Evolutionary conservation across 2,329 filamentous ascomycete genomes (phyloP).

Genomic region (Cordyceps farinosa): DNA sequence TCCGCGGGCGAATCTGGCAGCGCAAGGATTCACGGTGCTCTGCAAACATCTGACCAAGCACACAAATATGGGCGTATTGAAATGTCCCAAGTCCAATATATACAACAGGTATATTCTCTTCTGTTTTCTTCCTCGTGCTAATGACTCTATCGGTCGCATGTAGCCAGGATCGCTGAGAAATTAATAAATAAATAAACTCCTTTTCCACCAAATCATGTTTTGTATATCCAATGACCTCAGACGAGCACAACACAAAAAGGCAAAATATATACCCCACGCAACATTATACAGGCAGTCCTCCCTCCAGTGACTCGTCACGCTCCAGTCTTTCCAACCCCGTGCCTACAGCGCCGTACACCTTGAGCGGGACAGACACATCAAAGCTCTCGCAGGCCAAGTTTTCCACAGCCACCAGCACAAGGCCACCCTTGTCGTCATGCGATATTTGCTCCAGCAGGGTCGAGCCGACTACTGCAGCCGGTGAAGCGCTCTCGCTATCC

Average conservation of each 20-base stretch:
- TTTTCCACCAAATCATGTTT: not conserved
- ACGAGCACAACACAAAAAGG: not conserved
- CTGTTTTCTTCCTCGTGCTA: not conserved
- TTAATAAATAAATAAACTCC: not conserved
- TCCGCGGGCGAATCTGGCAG: no score
- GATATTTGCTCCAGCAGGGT: slow-evolving; percentile 75
- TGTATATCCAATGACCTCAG: slow-evolving; percentile 12
- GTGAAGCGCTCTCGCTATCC: slow-evolving; percentile 23
- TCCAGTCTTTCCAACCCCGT: slow-evolving; percentile 55
- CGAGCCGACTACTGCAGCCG: slow-evolving; percentile 25
- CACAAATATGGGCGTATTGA: no score
- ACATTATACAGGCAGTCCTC: slow-evolving; percentile 39
- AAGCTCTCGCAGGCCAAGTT: slow-evolving; percentile 82
- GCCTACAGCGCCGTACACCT: slow-evolving; percentile 68
- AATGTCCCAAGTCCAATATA: not conserved
- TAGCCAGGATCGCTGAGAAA: not conserved
- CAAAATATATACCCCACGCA: not conserved
- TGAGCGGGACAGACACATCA: slow-evolving; percentile 79
- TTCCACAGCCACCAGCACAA: slow-evolving; percentile 73
- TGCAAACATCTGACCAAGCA: no score
- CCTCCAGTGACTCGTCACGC: slow-evolving; percentile 50
- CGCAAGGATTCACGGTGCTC: no score
- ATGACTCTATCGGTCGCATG: not conserved
- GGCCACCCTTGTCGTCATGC: slow-evolving; percentile 71
- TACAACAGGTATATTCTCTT: not conserved